These are phyloP conservation scores for Paraconiothyrium brasiliense DNA, from an alignment of 2,329 filamentous ascomycete species.

Conservation along the genomic window DNA sequence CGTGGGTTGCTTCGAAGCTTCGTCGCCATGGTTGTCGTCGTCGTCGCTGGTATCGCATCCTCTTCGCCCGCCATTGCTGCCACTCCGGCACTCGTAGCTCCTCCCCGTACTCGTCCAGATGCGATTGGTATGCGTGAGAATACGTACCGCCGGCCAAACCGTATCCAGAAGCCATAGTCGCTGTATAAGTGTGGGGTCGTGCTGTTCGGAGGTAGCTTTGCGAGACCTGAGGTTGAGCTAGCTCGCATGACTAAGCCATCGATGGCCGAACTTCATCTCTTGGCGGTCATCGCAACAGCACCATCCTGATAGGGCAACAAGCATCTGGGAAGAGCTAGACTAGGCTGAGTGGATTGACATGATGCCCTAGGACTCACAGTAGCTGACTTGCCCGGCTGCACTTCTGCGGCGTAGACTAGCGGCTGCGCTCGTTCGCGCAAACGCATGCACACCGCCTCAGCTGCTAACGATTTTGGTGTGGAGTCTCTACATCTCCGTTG, in stretches of 20 bases:
- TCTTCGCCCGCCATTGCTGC: slow-evolving; percentile 21
- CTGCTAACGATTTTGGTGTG: background rate
- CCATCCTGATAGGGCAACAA: background rate
- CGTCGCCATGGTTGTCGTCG: slow-evolving; percentile 15
- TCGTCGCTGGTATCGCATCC: slow-evolving; percentile 13
- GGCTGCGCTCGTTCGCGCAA: background rate
- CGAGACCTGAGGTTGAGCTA: slow-evolving; percentile 31
- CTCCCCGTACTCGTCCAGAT: background rate
- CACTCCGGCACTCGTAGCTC: slow-evolving; percentile 18
- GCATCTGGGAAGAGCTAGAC: background rate
- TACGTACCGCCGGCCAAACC: slow-evolving; percentile 80
- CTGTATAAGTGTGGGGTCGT: slow-evolving; percentile 41
- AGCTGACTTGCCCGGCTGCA: background rate
- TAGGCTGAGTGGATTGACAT: background rate
- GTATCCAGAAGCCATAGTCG: slow-evolving; percentile 81
- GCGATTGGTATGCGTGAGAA: background rate
- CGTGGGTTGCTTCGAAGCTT: background rate
- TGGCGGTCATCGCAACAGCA: background rate
- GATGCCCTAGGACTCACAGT: background rate
- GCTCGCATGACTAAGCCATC: slow-evolving; percentile 13
- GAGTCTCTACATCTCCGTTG: background rate
- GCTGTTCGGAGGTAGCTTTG: slow-evolving; percentile 21
- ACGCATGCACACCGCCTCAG: slow-evolving; percentile 7
- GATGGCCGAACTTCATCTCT: background rate
- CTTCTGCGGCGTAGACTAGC: background rate